Conservation (phyloP, 768 basidiomycete species). For the Leucogyrophana mollusca region DNA sequence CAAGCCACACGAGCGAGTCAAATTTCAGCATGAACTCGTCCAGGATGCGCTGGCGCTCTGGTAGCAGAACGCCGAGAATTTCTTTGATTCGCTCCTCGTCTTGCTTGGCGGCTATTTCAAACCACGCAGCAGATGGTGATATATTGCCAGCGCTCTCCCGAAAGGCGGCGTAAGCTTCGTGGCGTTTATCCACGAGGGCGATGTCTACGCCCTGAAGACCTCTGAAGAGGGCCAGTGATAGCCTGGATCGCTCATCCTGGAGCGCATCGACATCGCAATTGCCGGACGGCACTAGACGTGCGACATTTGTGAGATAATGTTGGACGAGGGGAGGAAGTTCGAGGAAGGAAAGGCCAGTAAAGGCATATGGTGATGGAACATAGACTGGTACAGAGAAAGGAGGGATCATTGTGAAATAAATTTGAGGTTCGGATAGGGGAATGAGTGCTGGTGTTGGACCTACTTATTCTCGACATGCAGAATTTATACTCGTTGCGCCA, state of each 20-base stretch:
- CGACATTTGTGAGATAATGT: background rate
- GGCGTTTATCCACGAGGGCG: background rate
- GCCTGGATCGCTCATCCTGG: background rate
- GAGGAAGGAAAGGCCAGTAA: slow-evolving; percentile 1
- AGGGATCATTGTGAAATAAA: slow-evolving; percentile 2
- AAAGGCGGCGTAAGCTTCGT: background rate
- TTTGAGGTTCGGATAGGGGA: slow-evolving; percentile 2
- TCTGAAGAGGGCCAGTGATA: background rate
- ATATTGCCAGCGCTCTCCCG: background rate
- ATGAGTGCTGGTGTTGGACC: background rate
- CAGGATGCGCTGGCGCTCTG: slow-evolving; percentile 10
- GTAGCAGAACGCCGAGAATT: slow-evolving; percentile 7
- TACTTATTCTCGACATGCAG: background rate
- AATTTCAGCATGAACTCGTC: slow-evolving; percentile 12
- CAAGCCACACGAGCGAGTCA: slow-evolving; percentile 20
- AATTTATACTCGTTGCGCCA: slow-evolving; percentile 2
- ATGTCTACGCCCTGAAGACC: background rate
- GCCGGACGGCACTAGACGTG: background rate
- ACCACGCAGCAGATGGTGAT: background rate
- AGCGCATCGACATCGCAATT: background rate
- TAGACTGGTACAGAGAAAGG: slow-evolving; percentile 6
- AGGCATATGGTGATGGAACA: slow-evolving; percentile 3
- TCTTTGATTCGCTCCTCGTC: background rate
- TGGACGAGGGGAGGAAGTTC: slow-evolving; percentile 4
- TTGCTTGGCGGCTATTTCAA: slow-evolving; percentile 1